Evolutionary conservation across 2,329 filamentous ascomycete species (phyloP).

Genomic region (Aspergillaceae sp.): DNA sequence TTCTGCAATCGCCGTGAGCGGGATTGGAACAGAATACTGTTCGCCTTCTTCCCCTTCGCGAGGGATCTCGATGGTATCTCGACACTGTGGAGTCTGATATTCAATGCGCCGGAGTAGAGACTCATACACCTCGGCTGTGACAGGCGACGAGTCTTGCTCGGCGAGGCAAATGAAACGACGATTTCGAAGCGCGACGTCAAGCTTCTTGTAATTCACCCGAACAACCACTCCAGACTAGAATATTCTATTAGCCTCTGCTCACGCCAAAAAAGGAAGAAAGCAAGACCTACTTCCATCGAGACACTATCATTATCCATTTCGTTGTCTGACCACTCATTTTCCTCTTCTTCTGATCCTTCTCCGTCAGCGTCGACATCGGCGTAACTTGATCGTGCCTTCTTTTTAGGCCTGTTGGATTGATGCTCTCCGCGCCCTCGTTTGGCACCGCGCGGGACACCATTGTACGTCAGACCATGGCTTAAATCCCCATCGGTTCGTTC

Average conservation of each 20-base stretch:
- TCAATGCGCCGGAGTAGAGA: slow-evolving; percentile 64
- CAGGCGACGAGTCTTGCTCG: slow-evolving; percentile 59
- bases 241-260: slow-evolving; percentile 9
- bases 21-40: slow-evolving; percentile 29
- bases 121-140: slow-evolving; percentile 70
- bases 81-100: slow-evolving; percentile 58
- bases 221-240: slow-evolving; percentile 62
- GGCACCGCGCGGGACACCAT: slow-evolving; percentile 25
- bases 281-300: slow-evolving; percentile 30
- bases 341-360: slow-evolving; percentile 21
- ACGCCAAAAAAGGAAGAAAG: neutral
- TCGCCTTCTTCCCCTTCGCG: slow-evolving; percentile 36
- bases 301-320: slow-evolving; percentile 25
- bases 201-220: slow-evolving; percentile 76
- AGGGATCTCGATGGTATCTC: slow-evolving; percentile 32
- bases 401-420: slow-evolving; percentile 11
- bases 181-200: slow-evolving; percentile 72
- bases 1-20: slow-evolving; percentile 25
- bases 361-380: slow-evolving; percentile 21
- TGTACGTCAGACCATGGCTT: slow-evolving; percentile 21
- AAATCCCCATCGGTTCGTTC: slow-evolving; percentile 30
- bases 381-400: slow-evolving; percentile 16
- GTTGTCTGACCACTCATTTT: slow-evolving; percentile 31
- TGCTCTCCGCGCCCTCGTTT: slow-evolving; percentile 23
- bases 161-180: slow-evolving; percentile 66